phyloP scores from a whole-genome alignment of 106 monocot genomes.

The Acorus gramineus region DNA sequence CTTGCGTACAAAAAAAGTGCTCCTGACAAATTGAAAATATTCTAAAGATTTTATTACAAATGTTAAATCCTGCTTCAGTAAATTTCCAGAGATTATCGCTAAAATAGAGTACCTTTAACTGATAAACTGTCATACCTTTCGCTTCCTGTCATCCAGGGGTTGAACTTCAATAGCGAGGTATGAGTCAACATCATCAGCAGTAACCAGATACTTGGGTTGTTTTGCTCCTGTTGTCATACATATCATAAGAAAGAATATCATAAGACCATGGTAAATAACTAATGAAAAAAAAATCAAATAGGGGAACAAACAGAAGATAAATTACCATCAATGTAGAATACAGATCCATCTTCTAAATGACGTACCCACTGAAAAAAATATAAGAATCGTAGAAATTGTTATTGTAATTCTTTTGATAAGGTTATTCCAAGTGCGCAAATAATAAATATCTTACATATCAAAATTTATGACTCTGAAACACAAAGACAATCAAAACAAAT shows the following conservation, averaged over 20 bases:
- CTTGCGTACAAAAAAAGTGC: too few species aligned
- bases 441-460: too few species aligned
- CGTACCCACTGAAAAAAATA: constrained; percentile 20
- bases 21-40: too few species aligned
- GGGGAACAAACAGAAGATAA: neutral
- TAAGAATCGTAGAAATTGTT: neutral
- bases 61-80: too few species aligned
- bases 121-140: constrained; percentile 11
- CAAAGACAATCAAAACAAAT: too few species aligned
- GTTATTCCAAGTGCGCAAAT: too few species aligned
- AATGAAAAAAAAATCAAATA: neutral
- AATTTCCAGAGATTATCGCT: too few species aligned
- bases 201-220: constrained; percentile 23
- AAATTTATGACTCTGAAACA: too few species aligned
- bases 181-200: constrained; percentile 30
- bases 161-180: constrained; percentile 28
- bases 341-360: constrained; percentile 25
- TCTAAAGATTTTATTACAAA: too few species aligned
- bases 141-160: constrained; percentile 25
- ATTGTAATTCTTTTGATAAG: too few species aligned
- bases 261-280: neutral
- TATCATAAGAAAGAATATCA: neutral
- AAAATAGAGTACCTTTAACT: too few species aligned
- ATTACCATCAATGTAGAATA: constrained; percentile 24
- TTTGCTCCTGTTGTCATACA: constrained; percentile 9